Evolutionary conservation across 164 flowering plant species (phyloP), one percentile per base, ranked within the genome.

Genomic region (Tetracentron sinense): DNA sequence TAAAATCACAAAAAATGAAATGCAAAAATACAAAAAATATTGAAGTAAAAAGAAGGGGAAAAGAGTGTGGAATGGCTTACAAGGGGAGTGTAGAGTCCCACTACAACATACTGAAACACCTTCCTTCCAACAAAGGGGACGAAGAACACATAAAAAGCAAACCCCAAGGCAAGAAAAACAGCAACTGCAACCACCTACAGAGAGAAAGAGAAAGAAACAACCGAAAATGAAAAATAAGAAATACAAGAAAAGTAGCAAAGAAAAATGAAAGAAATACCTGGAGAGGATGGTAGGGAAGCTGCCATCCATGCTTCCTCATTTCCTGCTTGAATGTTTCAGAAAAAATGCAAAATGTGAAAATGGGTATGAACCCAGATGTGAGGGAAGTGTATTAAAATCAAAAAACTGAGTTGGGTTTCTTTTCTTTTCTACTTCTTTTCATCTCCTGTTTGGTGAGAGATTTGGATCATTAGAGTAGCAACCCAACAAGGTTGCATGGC

Each of bases 231-330:
- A 52, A 7, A 23, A 49, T 28, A 50, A 26, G n/a, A 58, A 42
- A 62, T 10, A 14, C 42, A 42, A 8, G 48, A 22, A 19, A 0
- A 38, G 3, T 22, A 3, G 21, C 58, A 61, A 31, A 42, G 7
- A 49, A 38, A 50, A 20, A 7, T 31, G 25, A 60, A 35, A 46
- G n/a, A 47, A 47, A 27, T 50, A 85, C 99, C 91, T 95, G 99
- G 25, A 95, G 92, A 46, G 97, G 97, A 65, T 95, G 97, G 70
- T 92, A 87, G 56, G 97, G 97, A 54, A 90, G 96, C 66, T 95
- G 92, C 99, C 99, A 92, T 54, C 99, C 99, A 78, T 95, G 88
- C 78, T 88, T 95, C 80, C 97, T 92, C 99, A 95, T 94, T 75
- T 79, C 73, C 47, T 28, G 3, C 60, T 60, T 30, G 7, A 57